These are phyloP conservation scores for Dispira simplex DNA, from an alignment of 192 early-diverging fungal species.

Conservation along the genomic window DNA sequence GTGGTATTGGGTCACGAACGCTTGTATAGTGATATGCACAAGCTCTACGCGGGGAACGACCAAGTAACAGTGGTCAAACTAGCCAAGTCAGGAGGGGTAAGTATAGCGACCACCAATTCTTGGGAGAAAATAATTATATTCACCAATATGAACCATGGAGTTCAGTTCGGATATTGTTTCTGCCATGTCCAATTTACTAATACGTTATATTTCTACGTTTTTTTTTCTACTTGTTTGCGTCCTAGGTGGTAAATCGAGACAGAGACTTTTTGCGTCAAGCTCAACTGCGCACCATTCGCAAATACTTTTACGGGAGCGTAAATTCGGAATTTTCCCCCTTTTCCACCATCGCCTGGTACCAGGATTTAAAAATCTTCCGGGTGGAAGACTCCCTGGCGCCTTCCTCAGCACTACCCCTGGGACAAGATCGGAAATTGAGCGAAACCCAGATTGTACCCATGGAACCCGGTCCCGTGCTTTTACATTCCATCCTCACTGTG, in stretches of 20 bases:
- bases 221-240: too few species aligned
- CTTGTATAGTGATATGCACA: slow-evolving; percentile 65
- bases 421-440: slow-evolving; percentile 56
- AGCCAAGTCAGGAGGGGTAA: slow-evolving; percentile 82
- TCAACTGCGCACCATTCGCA: slow-evolving; percentile 59
- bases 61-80: slow-evolving; percentile 66
- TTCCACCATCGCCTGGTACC: slow-evolving; percentile 58
- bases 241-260: slow-evolving; percentile 79
- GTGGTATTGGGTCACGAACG: slow-evolving; percentile 89
- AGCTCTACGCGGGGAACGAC: slow-evolving; percentile 28
- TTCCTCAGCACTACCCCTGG: slow-evolving; percentile 81
- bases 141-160: too few species aligned
- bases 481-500: slow-evolving; percentile 78
- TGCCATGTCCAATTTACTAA: too few species aligned
- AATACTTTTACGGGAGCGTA: slow-evolving; percentile 89
- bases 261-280: slow-evolving; percentile 43
- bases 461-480: slow-evolving; percentile 58
- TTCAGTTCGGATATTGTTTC: too few species aligned
- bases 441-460: slow-evolving; percentile 72
- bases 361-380: slow-evolving; percentile 60
- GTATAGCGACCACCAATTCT: slow-evolving; percentile 12
- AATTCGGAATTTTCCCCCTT: slow-evolving; percentile 69
- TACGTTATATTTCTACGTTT: too few species aligned
- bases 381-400: slow-evolving; percentile 71
- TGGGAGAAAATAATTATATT: not conserved